These are phyloP conservation scores for Marasmius fiardii DNA, from an alignment of 1,284 basidiomycete species.

Conservation along the genomic window DNA sequence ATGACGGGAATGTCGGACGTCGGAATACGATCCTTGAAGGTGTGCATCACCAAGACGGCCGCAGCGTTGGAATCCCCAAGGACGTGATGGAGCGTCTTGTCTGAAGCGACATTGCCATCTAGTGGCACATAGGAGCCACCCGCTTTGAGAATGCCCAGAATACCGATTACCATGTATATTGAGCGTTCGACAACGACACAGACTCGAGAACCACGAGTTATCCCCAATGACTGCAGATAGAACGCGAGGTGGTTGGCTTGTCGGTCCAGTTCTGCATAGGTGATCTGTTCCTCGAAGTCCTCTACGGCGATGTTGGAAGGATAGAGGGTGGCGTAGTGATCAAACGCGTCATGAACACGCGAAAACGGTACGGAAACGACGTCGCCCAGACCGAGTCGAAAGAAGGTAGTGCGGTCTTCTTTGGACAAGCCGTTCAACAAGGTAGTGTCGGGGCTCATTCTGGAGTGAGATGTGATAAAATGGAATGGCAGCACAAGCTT, in stretches of 20 bases:
- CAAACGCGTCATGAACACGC: conserved; percentile 58
- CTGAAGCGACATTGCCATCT: conserved; percentile 54
- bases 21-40: conserved; percentile 41
- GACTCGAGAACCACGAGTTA: conserved; percentile 46
- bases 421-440: conserved; percentile 28
- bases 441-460: background rate
- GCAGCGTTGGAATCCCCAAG: conserved; percentile 43
- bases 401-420: conserved; percentile 41
- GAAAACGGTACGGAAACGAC: conserved; percentile 35
- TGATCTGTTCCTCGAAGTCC: conserved; percentile 43
- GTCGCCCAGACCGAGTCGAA: conserved; percentile 42
- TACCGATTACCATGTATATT: conserved; percentile 52
- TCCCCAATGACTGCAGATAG: conserved; percentile 39
- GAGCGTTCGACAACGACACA: conserved; percentile 53
- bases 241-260: conserved; percentile 46
- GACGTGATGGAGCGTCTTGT: conserved; percentile 50
- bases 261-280: conserved; percentile 47
- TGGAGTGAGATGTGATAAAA: background rate
- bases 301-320: conserved; percentile 48
- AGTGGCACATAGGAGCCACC: conserved; percentile 56
- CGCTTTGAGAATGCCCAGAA: conserved; percentile 52
- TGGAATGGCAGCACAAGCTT: background rate
- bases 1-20: conserved; percentile 23
- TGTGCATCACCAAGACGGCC: conserved; percentile 42
- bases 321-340: conserved; percentile 35